Base-by-base conservation (phyloP, 495 filamentous ascomycete genomes). In the Aspergillus egyptiacus region DNA sequence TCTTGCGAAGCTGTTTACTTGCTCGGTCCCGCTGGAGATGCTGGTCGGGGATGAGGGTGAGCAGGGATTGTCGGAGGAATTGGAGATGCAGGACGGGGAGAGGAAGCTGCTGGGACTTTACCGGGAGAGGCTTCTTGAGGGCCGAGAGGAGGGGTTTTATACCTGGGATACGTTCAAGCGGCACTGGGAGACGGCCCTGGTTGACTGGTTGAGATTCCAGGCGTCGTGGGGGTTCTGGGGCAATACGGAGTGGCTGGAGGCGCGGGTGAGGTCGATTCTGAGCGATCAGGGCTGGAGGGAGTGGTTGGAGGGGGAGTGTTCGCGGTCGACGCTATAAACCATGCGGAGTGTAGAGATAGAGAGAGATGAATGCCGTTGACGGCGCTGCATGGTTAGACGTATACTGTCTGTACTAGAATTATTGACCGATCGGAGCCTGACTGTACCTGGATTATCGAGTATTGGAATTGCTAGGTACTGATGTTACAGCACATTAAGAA, bases 181-280 rank as follows among this genome's bases (percentile, higher is more conserved):
- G 20, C 65, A 70, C 48, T 70, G 67, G 67, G 67, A 70, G 48
- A 63, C 65, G 5, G 65, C 67, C 0, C 45, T 70, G 32, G 67
- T 68, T 3, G 67, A 70, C 47, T 70, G 67, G 67, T 70, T 65
- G 55, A 27, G 67, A 37, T 70, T 70, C 40, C 67, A 70, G 54
- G 67, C 67, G 1, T 70, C 67, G 3, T 70, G 67, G 67, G 67
- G 67, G 0, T 70, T 70, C 28, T 70, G 67, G 67, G 67, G 67
- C 6, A 68, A 70, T 28, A 70, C 67, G 0, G 64, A 68, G 48
- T 70, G 67, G 67, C 62, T 70, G 19, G 60, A 66, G 41, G 65
- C 65, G 2, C 60, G 67, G 30, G 67, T 70, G 1, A 56, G 62
- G 31, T 67, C 61, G 6, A 70, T 70, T 6, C 20, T 70, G 33